phyloP scores from a whole-genome alignment of 106 monocot genomes.

The Dendrobium nobile region DNA sequence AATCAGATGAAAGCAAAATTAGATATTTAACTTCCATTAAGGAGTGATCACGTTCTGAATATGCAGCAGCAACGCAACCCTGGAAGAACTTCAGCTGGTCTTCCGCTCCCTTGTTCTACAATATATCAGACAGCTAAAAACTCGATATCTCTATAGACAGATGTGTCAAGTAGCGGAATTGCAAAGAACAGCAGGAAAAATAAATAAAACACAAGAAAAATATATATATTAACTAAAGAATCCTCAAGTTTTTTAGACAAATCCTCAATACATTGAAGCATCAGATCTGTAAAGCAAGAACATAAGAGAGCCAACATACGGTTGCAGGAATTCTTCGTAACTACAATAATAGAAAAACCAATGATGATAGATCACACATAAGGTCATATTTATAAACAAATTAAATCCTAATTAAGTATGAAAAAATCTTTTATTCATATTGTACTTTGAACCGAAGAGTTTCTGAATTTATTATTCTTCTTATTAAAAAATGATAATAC shows the following conservation, averaged over 20 bases:
- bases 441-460: too few species aligned
- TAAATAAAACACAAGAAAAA: neutral
- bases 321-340: neutral
- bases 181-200: too few species aligned
- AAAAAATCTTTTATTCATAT: neutral
- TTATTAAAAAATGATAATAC: too few species aligned
- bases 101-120: conserved; percentile 86
- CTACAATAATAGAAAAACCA: neutral
- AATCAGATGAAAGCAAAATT: neutral
- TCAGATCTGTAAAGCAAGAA: too few species aligned
- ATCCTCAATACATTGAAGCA: too few species aligned
- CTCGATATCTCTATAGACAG: neutral
- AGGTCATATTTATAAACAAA: neutral
- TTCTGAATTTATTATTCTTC: too few species aligned
- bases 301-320: neutral
- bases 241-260: neutral
- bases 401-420: neutral
- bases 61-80: conserved; percentile 77
- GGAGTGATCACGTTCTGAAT: conserved; percentile 80
- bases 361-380: neutral
- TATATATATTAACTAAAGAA: neutral
- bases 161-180: neutral
- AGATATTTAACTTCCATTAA: conserved; percentile 66
- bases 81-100: conserved; percentile 96
- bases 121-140: neutral